Conservation (phyloP, 2,329 filamentous ascomycete genomes). For the Fonsecaea multimorphosa region DNA sequence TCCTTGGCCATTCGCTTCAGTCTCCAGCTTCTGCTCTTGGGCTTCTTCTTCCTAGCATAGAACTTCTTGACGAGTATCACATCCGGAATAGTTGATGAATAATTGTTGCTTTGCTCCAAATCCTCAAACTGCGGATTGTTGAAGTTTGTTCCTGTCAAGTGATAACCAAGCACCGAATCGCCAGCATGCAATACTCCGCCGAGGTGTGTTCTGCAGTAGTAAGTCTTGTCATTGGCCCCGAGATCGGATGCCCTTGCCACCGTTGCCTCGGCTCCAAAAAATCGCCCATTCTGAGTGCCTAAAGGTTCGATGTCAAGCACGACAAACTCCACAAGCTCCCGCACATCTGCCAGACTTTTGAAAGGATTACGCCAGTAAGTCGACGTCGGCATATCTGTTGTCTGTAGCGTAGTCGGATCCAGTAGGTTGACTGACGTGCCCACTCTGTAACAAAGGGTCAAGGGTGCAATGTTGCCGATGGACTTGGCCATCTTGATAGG, state of each 20-base stretch:
- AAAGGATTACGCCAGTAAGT: conserved; percentile 95
- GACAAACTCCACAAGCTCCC: conserved; percentile 88
- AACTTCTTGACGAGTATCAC: conserved; percentile 97
- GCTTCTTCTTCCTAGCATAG: conserved; percentile 85
- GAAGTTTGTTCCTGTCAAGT: conserved; percentile 86
- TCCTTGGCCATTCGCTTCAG: conserved; percentile 92
- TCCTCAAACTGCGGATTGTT: conserved; percentile 87
- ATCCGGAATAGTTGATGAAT: conserved; percentile 81
- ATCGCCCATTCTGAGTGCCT: conserved; percentile 77
- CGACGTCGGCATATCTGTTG: conserved; percentile 78
- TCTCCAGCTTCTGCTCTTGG: conserved; percentile 84
- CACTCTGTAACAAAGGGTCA: conserved; percentile 84
- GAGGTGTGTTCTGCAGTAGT: conserved; percentile 88
- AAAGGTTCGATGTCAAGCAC: conserved; percentile 90
- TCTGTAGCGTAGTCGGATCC: conserved; percentile 90
- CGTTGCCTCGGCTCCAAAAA: conserved; percentile 83
- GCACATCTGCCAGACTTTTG: conserved; percentile 78
- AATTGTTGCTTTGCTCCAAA: conserved; percentile 77
- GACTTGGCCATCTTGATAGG: conserved; percentile 88
- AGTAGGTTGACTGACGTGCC: conserved; percentile 89
- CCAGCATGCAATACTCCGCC: conserved; percentile 84
- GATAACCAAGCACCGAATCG: conserved; percentile 94
- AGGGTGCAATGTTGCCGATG: conserved; percentile 84
- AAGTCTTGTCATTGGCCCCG: conserved; percentile 82
- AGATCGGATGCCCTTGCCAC: conserved; percentile 87